These are phyloP conservation scores for Metahyphopichia silvanorum DNA, from an alignment of 805 yeast species.

Conservation along the genomic window DNA sequence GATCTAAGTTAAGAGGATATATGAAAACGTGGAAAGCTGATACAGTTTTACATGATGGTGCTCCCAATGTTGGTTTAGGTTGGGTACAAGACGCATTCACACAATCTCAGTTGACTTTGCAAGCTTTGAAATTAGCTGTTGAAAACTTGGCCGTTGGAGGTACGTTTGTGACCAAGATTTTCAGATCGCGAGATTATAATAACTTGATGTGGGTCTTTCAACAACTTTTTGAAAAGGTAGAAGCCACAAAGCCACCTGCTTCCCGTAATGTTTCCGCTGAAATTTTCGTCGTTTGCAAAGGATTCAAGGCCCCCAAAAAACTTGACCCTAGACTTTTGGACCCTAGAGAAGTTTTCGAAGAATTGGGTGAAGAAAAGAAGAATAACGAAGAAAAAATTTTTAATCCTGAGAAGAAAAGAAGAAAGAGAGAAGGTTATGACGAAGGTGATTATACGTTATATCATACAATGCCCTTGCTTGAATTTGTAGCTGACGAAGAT, in stretches of 20 bases:
- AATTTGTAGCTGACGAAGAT: conserved; percentile 76
- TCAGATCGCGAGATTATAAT: conserved; percentile 98
- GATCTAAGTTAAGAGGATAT: conserved; percentile 90
- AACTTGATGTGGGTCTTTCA: conserved; percentile 97
- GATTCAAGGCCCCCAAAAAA: conserved; percentile 94
- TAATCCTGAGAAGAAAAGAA: conserved; percentile 87
- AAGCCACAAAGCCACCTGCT: conserved; percentile 98
- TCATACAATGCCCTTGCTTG: conserved; percentile 71
- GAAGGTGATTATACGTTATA: conserved; percentile 80
- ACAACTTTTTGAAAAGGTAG: conserved; percentile 92
- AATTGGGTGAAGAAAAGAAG: conserved; percentile 62
- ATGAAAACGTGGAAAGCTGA: conserved; percentile 99
- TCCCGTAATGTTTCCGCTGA: conserved; percentile 99
- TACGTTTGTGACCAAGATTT: conserved; percentile 92
- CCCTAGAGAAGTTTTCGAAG: conserved; percentile 92
- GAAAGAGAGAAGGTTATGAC: conserved; percentile 95
- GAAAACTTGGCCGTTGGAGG: conserved; percentile 92
- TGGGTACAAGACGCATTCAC: conserved; percentile 99
- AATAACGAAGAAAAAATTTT: conserved; percentile 89
- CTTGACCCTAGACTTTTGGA: conserved; percentile 90
- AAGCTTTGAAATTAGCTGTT: conserved; percentile 89
- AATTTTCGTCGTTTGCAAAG: conserved; percentile 94
- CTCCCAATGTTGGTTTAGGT: conserved; percentile 99
- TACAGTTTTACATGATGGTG: conserved; percentile 98
- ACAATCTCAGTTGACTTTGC: conserved; percentile 92